These are phyloP conservation scores for Micractinium sp. DNA, from an alignment of 139 green algal species.

Conservation along the genomic window DNA sequence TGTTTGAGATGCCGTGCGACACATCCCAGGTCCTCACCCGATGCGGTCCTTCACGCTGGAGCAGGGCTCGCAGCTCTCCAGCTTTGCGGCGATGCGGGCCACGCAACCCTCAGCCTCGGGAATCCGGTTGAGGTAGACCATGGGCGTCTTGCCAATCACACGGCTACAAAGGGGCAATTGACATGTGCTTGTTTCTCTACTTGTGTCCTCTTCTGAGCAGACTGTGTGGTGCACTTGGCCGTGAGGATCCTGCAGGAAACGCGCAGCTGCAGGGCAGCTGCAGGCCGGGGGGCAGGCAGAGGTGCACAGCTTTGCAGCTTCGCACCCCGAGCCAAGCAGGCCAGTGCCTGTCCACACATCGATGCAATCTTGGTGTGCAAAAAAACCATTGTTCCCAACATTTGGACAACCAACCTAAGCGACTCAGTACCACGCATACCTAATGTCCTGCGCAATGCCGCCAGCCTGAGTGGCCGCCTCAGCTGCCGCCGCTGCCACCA, in stretches of 20 bases:
- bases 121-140: constrained; percentile 87
- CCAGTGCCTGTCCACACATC: too few relatives aligned
- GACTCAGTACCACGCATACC: neutral
- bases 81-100: constrained; percentile 41
- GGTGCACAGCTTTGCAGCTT: too few relatives aligned
- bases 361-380: neutral
- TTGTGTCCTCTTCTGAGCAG: too few relatives aligned
- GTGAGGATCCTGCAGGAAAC: too few relatives aligned
- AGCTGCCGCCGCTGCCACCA: neutral
- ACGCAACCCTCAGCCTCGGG: constrained; percentile 46
- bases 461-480: neutral
- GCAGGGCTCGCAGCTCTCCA: constrained; percentile 50
- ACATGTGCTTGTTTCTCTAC: too few relatives aligned
- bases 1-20: too few relatives aligned
- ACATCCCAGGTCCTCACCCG: too few relatives aligned
- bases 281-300: neutral
- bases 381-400: too few relatives aligned
- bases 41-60: neutral
- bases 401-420: too few relatives aligned
- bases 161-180: neutral
- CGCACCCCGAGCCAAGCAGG: too few relatives aligned
- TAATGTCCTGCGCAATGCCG: neutral
- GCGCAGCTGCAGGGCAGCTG: neutral
- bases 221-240: too few relatives aligned
- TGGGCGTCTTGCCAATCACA: constrained; percentile 86